phyloP scores from a whole-genome alignment of 139 green algal species.

The Marvania coccoides region DNA sequence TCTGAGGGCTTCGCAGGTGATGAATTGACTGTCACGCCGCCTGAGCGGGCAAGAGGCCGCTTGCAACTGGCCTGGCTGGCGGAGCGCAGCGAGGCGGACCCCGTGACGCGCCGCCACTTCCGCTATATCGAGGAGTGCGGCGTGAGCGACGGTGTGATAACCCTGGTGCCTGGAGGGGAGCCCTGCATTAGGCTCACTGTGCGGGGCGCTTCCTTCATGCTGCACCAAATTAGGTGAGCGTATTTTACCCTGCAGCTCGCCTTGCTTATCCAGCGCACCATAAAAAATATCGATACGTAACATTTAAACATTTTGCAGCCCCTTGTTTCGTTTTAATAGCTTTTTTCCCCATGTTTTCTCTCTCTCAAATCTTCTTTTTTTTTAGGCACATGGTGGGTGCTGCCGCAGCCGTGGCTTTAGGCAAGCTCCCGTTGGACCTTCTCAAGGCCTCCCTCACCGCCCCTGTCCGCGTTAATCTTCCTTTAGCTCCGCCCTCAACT shows the following conservation, averaged over 20 bases:
- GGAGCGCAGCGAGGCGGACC: background rate
- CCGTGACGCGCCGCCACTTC: background rate
- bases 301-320: background rate
- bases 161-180: conserved; percentile 42
- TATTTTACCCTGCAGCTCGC: too few species aligned
- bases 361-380: conserved; percentile 39
- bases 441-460: conserved; percentile 51
- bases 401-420: conserved; percentile 52
- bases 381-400: conserved; percentile 70
- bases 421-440: conserved; percentile 47
- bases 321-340: background rate
- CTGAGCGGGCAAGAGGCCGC: background rate
- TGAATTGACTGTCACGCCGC: too few species aligned
- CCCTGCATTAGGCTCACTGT: conserved; percentile 44
- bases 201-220: conserved; percentile 62
- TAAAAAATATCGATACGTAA: background rate
- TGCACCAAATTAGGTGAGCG: conserved; percentile 56
- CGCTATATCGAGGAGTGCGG: conserved; percentile 17
- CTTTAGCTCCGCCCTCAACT: conserved; percentile 61
- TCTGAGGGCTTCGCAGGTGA: background rate
- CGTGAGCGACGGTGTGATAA: background rate
- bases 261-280: too few species aligned
- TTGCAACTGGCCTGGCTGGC: background rate
- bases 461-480: conserved; percentile 51
- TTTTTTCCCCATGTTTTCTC: background rate